Evolutionary conservation across 371 early-diverging fungal genomes (phyloP).

Genomic region (Thermomucor indicae-seudaticae): DNA sequence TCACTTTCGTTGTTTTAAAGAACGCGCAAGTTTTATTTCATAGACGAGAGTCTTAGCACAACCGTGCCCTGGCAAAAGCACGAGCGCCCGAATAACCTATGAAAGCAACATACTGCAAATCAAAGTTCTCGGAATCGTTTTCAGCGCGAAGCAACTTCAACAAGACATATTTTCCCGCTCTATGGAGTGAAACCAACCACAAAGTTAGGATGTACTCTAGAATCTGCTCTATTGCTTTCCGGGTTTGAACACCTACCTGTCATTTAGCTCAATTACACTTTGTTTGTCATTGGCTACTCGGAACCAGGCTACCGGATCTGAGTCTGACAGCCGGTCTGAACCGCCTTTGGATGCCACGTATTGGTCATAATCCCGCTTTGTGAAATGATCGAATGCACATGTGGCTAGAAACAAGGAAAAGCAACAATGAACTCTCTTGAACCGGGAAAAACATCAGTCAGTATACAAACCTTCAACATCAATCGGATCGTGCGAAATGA

Average conservation of each 20-base stretch:
- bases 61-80: slow-evolving; percentile 4
- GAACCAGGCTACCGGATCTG: slow-evolving; percentile 26
- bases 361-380: slow-evolving; percentile 8
- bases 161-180: slow-evolving; percentile 23
- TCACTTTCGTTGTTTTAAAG: no score
- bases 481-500: slow-evolving; percentile 17
- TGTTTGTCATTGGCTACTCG: slow-evolving; percentile 11
- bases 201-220: background rate
- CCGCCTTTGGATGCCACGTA: slow-evolving; percentile 1
- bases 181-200: slow-evolving; percentile 2
- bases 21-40: no score
- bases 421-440: background rate
- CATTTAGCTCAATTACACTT: slow-evolving; percentile 8
- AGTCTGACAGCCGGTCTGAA: slow-evolving; percentile 6
- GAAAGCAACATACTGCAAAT: slow-evolving; percentile 29
- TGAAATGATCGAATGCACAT: slow-evolving; percentile 11
- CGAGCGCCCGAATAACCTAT: slow-evolving; percentile 17
- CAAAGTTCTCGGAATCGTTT: slow-evolving; percentile 26
- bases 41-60: no score
- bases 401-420: background rate
- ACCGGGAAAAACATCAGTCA: background rate
- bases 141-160: slow-evolving; percentile 27
- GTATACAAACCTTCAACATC: slow-evolving; percentile 8
- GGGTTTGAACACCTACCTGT: background rate
- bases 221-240: background rate